phyloP scores from a whole-genome alignment of 768 basidiomycete genomes.

The Boletus coccyginus region DNA sequence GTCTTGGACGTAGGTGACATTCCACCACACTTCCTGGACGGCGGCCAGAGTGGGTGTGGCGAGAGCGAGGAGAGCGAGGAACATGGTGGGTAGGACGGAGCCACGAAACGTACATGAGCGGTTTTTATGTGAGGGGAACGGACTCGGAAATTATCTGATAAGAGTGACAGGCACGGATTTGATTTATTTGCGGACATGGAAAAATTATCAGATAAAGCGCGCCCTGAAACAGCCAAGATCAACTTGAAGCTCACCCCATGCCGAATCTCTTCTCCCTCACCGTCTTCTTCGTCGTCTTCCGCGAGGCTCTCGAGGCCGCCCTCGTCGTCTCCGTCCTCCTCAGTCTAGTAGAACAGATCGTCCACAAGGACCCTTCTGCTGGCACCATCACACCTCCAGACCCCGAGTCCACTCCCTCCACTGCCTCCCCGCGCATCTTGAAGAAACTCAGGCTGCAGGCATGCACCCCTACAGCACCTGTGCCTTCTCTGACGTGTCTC shows the following conservation, averaged over 20 bases:
- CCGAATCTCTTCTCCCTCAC: conserved; percentile 78
- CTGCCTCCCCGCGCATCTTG: conserved; percentile 45
- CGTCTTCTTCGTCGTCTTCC: conserved; percentile 96
- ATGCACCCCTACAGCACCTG: not conserved
- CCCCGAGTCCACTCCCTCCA: conserved; percentile 25
- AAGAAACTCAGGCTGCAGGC: conserved; percentile 72
- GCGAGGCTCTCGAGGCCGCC: conserved; percentile 89
- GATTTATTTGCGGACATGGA: no score
- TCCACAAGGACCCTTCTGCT: conserved; percentile 31
- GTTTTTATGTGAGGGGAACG: not conserved
- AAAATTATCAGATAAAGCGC: not conserved
- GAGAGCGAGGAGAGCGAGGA: conserved; percentile 15
- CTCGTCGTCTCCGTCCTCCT: conserved; percentile 93
- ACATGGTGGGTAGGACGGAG: no score
- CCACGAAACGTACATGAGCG: no score
- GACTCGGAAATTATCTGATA: conserved; percentile 5
- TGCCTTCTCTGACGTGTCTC: not conserved
- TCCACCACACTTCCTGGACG: conserved; percentile 82
- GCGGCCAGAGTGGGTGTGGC: conserved; percentile 52
- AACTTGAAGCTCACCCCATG: not conserved
- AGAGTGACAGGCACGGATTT: not conserved
- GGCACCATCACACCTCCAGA: not conserved
- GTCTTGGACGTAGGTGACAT: conserved; percentile 78
- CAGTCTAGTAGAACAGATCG: conserved; percentile 85
- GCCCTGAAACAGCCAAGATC: not conserved